Conservation (phyloP, 345 rosid species). For the Eucalyptus cladocalyx region DNA sequence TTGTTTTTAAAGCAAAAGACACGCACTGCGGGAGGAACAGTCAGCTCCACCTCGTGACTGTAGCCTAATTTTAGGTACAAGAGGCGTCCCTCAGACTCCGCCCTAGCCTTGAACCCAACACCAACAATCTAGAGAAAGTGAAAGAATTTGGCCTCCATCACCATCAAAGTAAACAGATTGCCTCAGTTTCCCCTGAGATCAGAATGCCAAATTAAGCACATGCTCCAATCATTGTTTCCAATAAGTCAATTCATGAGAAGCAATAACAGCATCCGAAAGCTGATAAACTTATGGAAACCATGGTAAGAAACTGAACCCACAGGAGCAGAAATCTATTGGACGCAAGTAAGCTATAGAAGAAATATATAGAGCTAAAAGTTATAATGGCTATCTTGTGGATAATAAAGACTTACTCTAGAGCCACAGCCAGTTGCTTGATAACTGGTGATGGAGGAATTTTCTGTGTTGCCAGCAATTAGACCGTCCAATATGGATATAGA, state of each 20-base stretch:
- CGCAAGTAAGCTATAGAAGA: not conserved
- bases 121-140: slow-evolving; percentile 76
- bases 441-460: slow-evolving; percentile 59
- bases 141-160: slow-evolving; percentile 66
- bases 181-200: not conserved
- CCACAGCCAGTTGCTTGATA: slow-evolving; percentile 72
- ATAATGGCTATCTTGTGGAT: not conserved
- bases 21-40: slow-evolving; percentile 67
- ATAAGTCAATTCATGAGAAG: not conserved
- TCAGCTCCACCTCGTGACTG: slow-evolving; percentile 79
- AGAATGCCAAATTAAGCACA: not conserved
- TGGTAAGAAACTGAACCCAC: not conserved
- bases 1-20: slow-evolving; percentile 89
- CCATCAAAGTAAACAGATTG: not conserved
- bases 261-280: not conserved
- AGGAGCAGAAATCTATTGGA: not conserved
- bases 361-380: not conserved
- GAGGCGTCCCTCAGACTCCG: slow-evolving; percentile 64
- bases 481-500: slow-evolving; percentile 34
- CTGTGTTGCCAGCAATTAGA: slow-evolving; percentile 37
- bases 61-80: slow-evolving; percentile 66
- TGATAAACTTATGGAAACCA: not conserved
- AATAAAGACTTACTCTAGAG: slow-evolving; percentile 63
- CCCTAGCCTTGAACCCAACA: slow-evolving; percentile 85
- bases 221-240: not conserved